Evolutionary conservation across 176 grass and related monocot genomes (phyloP).

Genomic region (Echinochloa phyllopogon): DNA sequence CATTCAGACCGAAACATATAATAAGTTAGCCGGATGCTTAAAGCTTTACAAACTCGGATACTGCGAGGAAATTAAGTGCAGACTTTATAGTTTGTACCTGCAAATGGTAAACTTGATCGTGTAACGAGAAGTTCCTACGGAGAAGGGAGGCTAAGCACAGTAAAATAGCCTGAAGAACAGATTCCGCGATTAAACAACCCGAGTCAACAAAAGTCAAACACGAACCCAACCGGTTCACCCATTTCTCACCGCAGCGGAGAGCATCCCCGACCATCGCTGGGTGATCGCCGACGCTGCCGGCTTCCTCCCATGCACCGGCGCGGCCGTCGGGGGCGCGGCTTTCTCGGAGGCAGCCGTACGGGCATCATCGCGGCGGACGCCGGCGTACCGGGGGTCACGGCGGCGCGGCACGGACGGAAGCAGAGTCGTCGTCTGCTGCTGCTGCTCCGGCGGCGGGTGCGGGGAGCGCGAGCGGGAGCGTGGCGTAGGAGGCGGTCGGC

Average conservation of each 20-base stretch:
- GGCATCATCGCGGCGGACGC: conserved; percentile 46
- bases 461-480: conserved; percentile 51
- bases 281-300: neutral
- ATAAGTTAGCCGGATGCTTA: neutral
- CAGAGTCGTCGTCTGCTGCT: neutral
- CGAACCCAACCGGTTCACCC: neutral
- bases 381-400: conserved; percentile 60
- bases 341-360: conserved; percentile 20
- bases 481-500: conserved; percentile 40
- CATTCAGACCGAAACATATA: neutral
- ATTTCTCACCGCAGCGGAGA: conserved; percentile 35
- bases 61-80: neutral
- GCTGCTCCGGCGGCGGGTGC: conserved; percentile 33
- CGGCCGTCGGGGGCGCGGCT: neutral
- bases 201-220: conserved; percentile 43
- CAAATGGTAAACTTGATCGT: conserved; percentile 57
- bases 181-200: conserved; percentile 18
- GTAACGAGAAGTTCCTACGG: conserved; percentile 60
- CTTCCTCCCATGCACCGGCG: conserved; percentile 26
- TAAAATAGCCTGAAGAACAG: conserved; percentile 46
- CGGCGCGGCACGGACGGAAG: conserved; percentile 32
- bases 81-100: conserved; percentile 35
- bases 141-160: conserved; percentile 59
- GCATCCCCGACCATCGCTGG: conserved; percentile 25
- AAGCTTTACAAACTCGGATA: neutral